Percentiles rank a stretch among this genome's conserved stretches.
These are phyloP conservation scores for Fraxinus velutina DNA, from an alignment of 305 asterid genomes.

Conservation along the genomic window DNA sequence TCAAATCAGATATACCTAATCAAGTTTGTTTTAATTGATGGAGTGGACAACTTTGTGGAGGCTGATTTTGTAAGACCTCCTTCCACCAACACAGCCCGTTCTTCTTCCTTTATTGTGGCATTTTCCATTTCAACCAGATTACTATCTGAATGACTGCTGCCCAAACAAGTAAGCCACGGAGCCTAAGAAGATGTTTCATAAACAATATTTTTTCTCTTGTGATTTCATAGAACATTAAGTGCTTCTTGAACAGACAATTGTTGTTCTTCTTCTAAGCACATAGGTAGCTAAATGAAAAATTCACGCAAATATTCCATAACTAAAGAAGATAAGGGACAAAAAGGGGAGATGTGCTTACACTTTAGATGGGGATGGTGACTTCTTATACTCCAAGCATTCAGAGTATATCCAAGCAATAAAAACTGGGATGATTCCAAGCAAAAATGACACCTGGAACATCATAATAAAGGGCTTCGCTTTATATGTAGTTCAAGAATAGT, in stretches of 20 bases:
- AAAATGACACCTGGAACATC: constrained; percentile 69
- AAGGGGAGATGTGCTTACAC: constrained; percentile 43
- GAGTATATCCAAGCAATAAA: constrained; percentile 75
- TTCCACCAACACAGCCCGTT: constrained; percentile 68
- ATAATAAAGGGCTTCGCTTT: constrained; percentile 14
- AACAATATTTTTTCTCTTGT: background rate
- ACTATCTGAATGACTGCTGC: constrained; percentile 75
- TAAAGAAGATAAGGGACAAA: background rate
- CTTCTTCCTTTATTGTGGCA: constrained; percentile 64
- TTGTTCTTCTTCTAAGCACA: background rate
- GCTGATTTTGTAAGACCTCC: constrained; percentile 70
- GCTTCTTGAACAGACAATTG: background rate
- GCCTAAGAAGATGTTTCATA: constrained; percentile 14
- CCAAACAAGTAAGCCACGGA: constrained; percentile 21
- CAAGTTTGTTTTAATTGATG: constrained; percentile 60
- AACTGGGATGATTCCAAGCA: constrained; percentile 79
- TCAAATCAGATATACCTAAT: constrained; percentile 57
- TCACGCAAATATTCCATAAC: background rate
- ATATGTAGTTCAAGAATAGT: constrained; percentile 5
- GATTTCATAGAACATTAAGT: background rate
- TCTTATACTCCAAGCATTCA: constrained; percentile 74
- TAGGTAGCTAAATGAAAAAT: no score
- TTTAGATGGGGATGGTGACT: constrained; percentile 57
- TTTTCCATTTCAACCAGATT: constrained; percentile 59
- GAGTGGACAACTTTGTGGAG: constrained; percentile 44